Evolutionary conservation across 108 stramenopile genomes (phyloP).

Genomic region (Skeletonema marinoi): DNA sequence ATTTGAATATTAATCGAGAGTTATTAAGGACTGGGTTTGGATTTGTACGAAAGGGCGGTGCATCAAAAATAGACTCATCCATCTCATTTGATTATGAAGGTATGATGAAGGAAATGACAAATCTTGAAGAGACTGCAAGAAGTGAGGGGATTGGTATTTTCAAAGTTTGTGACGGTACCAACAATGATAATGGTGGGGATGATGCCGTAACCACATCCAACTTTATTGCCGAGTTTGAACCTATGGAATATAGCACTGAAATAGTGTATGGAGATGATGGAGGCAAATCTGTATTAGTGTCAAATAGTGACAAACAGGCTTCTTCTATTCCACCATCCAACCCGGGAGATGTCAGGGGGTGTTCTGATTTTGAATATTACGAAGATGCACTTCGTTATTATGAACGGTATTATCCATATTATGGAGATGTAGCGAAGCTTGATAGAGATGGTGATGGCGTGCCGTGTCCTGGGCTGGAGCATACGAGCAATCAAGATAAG

Average conservation of each 20-base stretch:
- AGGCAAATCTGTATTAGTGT: conserved; percentile 31
- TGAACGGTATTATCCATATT: conserved; percentile 56
- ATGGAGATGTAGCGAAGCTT: conserved; percentile 66
- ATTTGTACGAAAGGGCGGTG: conserved; percentile 6
- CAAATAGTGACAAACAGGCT: conserved; percentile 1
- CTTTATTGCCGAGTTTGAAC: conserved; percentile 61
- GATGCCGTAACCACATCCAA: not conserved
- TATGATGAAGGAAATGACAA: conserved; percentile 17
- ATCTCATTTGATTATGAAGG: not conserved
- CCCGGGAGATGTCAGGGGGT: conserved; percentile 55
- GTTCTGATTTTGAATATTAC: conserved; percentile 66
- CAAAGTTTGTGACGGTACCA: conserved; percentile 21
- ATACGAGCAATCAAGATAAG: conserved; percentile 45
- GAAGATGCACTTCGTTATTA: conserved; percentile 66
- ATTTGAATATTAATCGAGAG: conserved; percentile 46
- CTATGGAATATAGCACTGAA: conserved; percentile 42
- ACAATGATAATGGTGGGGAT: not conserved
- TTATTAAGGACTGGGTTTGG: conserved; percentile 53
- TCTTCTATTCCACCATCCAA: conserved; percentile 30
- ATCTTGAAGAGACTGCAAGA: conserved; percentile 41
- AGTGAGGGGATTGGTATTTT: conserved; percentile 43
- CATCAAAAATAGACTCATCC: not conserved
- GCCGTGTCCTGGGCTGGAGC: conserved; percentile 72
- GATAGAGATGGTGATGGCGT: conserved; percentile 74
- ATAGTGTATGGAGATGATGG: conserved; percentile 52